These are phyloP conservation scores for Chlamydomonas sp. DNA, from an alignment of 139 green algal species.

Conservation along the genomic window DNA sequence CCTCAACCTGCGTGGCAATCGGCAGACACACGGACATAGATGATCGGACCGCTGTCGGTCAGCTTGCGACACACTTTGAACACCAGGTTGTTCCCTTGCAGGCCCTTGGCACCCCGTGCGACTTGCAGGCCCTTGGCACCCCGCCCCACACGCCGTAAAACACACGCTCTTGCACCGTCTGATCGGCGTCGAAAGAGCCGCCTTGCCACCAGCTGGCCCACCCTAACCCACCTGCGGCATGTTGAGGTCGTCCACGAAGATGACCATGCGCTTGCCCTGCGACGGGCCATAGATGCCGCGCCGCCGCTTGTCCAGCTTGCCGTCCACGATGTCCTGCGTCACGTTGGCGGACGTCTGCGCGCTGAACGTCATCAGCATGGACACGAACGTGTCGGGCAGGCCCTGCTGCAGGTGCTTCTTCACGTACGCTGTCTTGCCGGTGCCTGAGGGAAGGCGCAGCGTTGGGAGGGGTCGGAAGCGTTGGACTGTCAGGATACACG, in stretches of 20 bases:
- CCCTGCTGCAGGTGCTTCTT: conserved; percentile 57
- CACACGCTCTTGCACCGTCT: too few species aligned
- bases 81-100: too few species aligned
- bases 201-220: neutral
- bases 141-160: too few species aligned
- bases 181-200: too few species aligned
- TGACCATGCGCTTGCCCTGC: conserved; percentile 68
- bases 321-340: conserved; percentile 77
- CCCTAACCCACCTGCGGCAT: conserved; percentile 66
- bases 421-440: conserved; percentile 78
- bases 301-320: conserved; percentile 69
- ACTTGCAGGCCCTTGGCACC: neutral
- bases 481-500: neutral
- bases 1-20: conserved; percentile 42
- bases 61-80: too few species aligned
- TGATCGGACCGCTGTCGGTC: too few species aligned
- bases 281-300: conserved; percentile 78
- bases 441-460: conserved; percentile 47
- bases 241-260: conserved; percentile 89
- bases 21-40: too few species aligned
- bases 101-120: too few species aligned
- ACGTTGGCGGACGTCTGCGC: conserved; percentile 85
- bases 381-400: conserved; percentile 41
- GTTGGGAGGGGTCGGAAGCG: neutral
- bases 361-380: conserved; percentile 69